Evolutionary conservation across 2,329 filamentous ascomycete genomes (phyloP), one percentile per base, ranked within the genome.

Genomic region (Colletotrichum gigasporum): DNA sequence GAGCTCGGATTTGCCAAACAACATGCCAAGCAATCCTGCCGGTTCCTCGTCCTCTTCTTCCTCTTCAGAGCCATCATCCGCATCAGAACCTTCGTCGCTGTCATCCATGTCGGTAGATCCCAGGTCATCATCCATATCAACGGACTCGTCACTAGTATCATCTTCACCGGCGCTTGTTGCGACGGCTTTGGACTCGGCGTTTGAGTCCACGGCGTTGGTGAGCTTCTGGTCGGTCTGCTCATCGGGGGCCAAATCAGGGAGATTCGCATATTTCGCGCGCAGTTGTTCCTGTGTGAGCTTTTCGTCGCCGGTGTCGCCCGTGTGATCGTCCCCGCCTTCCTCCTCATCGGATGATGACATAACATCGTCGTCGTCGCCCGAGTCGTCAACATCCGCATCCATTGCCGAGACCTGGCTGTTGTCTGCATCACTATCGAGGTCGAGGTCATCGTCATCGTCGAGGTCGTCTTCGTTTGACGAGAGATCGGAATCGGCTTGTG

Each of bases 251-350:
- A 85, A 66, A 16, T 82, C 81, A 0, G 89, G 88, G 6, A 92
- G 79, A 55, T 89, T 83, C 8, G 87, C 87, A 67, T 93, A 93
- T 73, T 93, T 93, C 37, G 83, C 83, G 24, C 83, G 85, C 12
- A 93, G 74, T 71, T 93, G 87, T 61, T 92, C 90, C 65, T 90
- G 86, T 0, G 90, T 91, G 3, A 93, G 80, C 10, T 83, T 82
- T 64, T 91, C 90, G 62, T 91, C 89, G 8, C 84, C 87, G 11
- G 78, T 72, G 7, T 82, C 82, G 18, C 80, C 47, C 22, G 51
- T 20, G 14, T 55, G 37, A 11, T 65, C 65, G 3, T 83, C 61
- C 41, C 87, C 86, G 5, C 86, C 86, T 10, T 88, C 85, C 18
- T 88, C 88, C 45, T 90, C 89, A 39, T 88, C 86, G 1, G 84